These are phyloP conservation scores for Brettanomyces bruxellensis DNA, from an alignment of 805 yeast genomes.

Conservation along the genomic window DNA sequence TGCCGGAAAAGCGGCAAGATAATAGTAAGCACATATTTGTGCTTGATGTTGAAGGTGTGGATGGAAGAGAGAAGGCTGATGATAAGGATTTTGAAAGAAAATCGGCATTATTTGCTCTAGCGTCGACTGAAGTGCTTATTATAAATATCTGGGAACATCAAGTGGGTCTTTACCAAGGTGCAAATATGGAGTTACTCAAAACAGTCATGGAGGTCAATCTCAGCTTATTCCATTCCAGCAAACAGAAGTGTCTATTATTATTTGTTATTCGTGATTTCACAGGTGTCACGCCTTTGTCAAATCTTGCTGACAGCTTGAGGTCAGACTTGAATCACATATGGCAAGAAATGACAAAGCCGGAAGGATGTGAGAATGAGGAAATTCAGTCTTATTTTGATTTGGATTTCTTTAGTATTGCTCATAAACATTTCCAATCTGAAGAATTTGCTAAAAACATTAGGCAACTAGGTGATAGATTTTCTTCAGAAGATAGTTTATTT, in stretches of 20 bases:
- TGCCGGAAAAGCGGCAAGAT: slow-evolving; percentile 4
- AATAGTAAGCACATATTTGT: slow-evolving; percentile 46
- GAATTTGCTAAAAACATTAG: slow-evolving; percentile 55
- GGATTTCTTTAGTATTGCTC: slow-evolving; percentile 73
- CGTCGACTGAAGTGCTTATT: slow-evolving; percentile 84
- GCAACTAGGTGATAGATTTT: slow-evolving; percentile 55
- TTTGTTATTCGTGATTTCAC: slow-evolving; percentile 91
- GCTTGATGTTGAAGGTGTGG: slow-evolving; percentile 98
- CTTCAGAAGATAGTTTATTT: slow-evolving; percentile 37
- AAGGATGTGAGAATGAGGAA: slow-evolving; percentile 41
- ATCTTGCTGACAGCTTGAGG: slow-evolving; percentile 58
- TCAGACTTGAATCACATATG: slow-evolving; percentile 72
- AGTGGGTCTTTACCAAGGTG: slow-evolving; percentile 95
- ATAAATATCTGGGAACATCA: slow-evolving; percentile 97
- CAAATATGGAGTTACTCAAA: slow-evolving; percentile 89
- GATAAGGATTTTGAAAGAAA: slow-evolving; percentile 98
- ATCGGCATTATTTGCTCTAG: slow-evolving; percentile 87
- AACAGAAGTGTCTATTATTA: slow-evolving; percentile 50
- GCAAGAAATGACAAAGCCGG: slow-evolving; percentile 69
- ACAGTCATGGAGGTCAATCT: slow-evolving; percentile 95
- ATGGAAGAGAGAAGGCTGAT: slow-evolving; percentile 96
- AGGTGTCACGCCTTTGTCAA: slow-evolving; percentile 75
- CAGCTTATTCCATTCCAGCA: slow-evolving; percentile 63
- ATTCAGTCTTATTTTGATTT: slow-evolving; percentile 79
- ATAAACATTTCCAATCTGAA: slow-evolving; percentile 74